These are phyloP conservation scores for Sugiyamaella neomexicana DNA, from an alignment of 1,139 yeast genomes.

Conservation along the genomic window DNA sequence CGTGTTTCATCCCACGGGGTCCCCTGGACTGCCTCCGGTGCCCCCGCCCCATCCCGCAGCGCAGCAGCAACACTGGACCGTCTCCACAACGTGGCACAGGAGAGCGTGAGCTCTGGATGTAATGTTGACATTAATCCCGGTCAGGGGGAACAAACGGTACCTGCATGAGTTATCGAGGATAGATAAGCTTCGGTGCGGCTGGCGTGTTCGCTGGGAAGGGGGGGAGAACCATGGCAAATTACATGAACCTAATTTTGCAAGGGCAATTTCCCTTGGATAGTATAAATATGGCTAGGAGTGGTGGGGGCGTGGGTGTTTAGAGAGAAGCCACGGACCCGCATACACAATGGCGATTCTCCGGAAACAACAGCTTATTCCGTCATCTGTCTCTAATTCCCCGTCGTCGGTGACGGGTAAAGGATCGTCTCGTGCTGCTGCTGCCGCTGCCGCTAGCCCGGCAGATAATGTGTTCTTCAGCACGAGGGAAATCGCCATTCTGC, in stretches of 20 bases:
- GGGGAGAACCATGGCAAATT: background rate
- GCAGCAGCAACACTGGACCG: too few species aligned
- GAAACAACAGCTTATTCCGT: constrained; percentile 2
- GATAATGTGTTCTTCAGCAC: background rate
- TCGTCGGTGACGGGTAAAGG: background rate
- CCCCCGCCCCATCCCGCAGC: too few species aligned
- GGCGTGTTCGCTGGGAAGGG: background rate
- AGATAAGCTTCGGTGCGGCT: too few species aligned
- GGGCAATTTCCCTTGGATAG: too few species aligned
- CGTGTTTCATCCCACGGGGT: too few species aligned
- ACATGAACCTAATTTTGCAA: too few species aligned
- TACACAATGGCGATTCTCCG: background rate
- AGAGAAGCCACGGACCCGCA: background rate
- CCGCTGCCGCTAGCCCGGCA: background rate
- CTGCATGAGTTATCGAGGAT: too few species aligned
- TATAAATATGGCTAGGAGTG: background rate
- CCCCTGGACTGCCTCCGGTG: constrained; percentile 1
- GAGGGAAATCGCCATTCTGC: constrained; percentile 10
- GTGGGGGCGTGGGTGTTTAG: too few species aligned
- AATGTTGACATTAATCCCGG: too few species aligned
- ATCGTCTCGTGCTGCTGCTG: background rate
- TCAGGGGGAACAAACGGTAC: too few species aligned
- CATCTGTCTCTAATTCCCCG: background rate
- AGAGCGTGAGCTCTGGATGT: too few species aligned
- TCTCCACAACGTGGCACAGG: too few species aligned